Base-by-base conservation (phyloP, 1,139 yeast genomes). In the Diutina ranongensis region DNA sequence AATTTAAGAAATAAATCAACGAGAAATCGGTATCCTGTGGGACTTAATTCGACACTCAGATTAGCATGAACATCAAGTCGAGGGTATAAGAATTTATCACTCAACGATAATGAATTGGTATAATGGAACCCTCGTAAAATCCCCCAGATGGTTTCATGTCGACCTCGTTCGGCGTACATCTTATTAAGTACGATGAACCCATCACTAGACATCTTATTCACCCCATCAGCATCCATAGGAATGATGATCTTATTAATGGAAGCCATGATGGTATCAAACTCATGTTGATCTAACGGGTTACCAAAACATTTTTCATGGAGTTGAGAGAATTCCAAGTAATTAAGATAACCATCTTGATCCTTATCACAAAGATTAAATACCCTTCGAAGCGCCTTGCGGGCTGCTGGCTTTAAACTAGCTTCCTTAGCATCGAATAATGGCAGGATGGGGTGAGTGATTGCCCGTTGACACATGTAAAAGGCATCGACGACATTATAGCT, bases 71-170 rank as follows among this genome's bases (percentile, higher is more conserved):
- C 88, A 46, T 86, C 95, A 18, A 92, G 58, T 47, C 73, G 74
- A 0, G 98, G 98, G 52, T 74, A 78, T 22, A 92, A 62, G 46
- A 87, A 81, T 49, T 76, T 76, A 54, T 87, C 95, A 54, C 79
- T 80, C 32, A 92, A 69, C 1, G 96, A 87, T 12, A 92, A 65
- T 0, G 97, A 88, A 57, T 92, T 94, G 0, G 97, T 89, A 56
- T 92, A 92, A 56, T 86, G 85, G 61, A 85, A 92, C 1, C 88
- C 76, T 46, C 98, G 63, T 28, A 92, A 60, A 19, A 92, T 86
- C 0, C 95, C 95, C 98, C 98, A 92, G 0, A 87, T 83, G 0
- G 97, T 89, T 59, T 92, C 98, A 59, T 92, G 97, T 40, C 97
- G 68, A 0, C 98, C 98, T 41, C 78, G 76, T 54, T 87, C 95